Evolutionary conservation across 2,329 filamentous ascomycete genomes (phyloP).

Genomic region (Tolypocladium tropicale): DNA sequence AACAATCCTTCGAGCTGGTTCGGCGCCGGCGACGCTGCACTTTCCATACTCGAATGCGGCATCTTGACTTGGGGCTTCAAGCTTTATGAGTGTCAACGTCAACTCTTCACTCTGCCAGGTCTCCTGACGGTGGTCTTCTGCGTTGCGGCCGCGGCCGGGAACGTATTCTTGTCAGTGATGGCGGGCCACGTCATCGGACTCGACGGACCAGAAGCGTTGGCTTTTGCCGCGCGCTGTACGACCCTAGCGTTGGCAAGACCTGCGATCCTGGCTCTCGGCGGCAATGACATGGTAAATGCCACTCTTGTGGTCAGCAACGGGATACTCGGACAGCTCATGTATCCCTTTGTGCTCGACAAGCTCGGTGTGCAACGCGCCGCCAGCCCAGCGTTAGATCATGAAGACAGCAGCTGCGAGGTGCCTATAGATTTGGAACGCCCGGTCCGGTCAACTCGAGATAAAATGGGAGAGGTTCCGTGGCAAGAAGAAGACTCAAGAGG

Average conservation of each 20-base stretch:
- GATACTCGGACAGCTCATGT: conserved; percentile 31
- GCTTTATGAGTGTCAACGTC: conserved; percentile 37
- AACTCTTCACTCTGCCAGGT: conserved; percentile 33
- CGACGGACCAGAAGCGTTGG: conserved; percentile 21
- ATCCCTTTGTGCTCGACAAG: conserved; percentile 22
- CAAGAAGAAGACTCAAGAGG: conserved; percentile 5
- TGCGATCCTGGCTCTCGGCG: conserved; percentile 31
- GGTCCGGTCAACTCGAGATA: neutral
- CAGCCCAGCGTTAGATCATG: neutral
- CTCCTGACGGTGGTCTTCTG: conserved; percentile 27
- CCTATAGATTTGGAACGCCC: neutral
- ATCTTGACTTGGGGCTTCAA: conserved; percentile 45
- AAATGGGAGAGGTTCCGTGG: neutral
- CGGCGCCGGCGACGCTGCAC: conserved; percentile 38
- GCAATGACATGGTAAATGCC: conserved; percentile 36
- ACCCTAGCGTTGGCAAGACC: conserved; percentile 40
- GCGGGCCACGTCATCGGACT: conserved; percentile 25
- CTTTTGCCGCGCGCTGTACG: conserved; percentile 39
- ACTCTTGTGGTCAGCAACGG: conserved; percentile 42
- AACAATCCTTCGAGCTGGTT: conserved; percentile 18
- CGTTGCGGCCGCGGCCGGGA: conserved; percentile 25
- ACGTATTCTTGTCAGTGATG: conserved; percentile 31
- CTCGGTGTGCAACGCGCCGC: conserved; percentile 12
- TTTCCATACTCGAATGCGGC: conserved; percentile 38
- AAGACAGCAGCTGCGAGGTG: neutral